These are phyloP conservation scores for Beauveria sp. DNA, from an alignment of 2,329 filamentous ascomycete genomes.

Conservation along the genomic window DNA sequence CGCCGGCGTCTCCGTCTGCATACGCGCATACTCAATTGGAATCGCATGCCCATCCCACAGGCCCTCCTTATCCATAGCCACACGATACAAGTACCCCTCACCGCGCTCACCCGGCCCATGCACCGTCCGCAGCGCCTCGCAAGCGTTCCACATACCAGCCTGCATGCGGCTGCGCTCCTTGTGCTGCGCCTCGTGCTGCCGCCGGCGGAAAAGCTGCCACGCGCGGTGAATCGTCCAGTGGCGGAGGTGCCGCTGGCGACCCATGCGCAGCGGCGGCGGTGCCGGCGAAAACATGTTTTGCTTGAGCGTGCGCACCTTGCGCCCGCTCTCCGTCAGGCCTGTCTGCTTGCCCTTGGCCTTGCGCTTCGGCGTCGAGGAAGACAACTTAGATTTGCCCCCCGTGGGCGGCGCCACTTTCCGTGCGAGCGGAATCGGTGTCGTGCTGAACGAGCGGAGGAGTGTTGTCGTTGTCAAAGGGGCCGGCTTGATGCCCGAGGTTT, in stretches of 20 bases:
- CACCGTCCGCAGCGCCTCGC: conserved; percentile 68
- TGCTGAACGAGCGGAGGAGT: conserved; percentile 18
- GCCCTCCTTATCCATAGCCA: conserved; percentile 86
- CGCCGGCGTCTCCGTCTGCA: conserved; percentile 75
- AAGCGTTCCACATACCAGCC: conserved; percentile 74
- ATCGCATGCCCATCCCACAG: conserved; percentile 65
- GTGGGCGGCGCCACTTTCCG: conserved; percentile 16
- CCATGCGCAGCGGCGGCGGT: conserved; percentile 73
- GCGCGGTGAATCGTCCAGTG: conserved; percentile 99
- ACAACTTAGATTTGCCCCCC: conserved; percentile 16
- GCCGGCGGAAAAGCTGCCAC: conserved; percentile 73
- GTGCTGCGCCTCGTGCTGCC: conserved; percentile 56
- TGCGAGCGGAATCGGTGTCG: conserved; percentile 24
- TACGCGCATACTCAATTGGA: conserved; percentile 84
- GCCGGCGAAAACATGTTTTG: conserved; percentile 42
- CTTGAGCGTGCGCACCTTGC: conserved; percentile 37
- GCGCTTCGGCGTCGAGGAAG: conserved; percentile 16
- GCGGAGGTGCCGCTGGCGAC: conserved; percentile 75
- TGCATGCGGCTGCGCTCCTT: conserved; percentile 71
- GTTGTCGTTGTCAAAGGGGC: no score
- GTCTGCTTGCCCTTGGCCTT: conserved; percentile 3
- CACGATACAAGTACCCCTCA: conserved; percentile 70
- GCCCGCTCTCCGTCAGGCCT: conserved; percentile 28
- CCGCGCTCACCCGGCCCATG: conserved; percentile 45
- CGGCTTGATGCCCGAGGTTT: conserved; percentile 7